Percentiles rank a stretch among this genome's conserved stretches.
These are phyloP conservation scores for Didymellaceae sp. DNA, from an alignment of 2,329 filamentous ascomycete species.

Conservation along the genomic window DNA sequence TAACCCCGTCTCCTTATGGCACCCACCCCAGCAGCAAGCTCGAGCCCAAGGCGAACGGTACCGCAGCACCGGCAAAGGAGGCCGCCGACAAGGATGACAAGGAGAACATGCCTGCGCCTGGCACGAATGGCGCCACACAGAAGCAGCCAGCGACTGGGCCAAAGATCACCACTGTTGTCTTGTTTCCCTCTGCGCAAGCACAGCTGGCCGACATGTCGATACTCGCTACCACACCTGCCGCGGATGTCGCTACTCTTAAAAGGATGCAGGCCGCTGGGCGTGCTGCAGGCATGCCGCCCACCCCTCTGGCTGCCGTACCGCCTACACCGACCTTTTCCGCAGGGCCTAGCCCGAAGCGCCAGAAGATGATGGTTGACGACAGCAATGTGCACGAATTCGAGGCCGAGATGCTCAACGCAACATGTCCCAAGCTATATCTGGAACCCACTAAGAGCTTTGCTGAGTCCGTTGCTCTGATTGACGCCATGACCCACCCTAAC, in stretches of 20 bases:
- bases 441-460: slow-evolving; percentile 74
- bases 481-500: slow-evolving; percentile 75
- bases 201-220: slow-evolving; percentile 77
- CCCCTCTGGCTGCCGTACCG: slow-evolving; percentile 62
- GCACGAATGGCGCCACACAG: slow-evolving; percentile 49
- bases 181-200: slow-evolving; percentile 82
- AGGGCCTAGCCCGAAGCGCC: slow-evolving; percentile 72
- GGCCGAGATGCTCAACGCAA: slow-evolving; percentile 74
- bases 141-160: slow-evolving; percentile 56
- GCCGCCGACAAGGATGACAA: slow-evolving; percentile 53
- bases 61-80: slow-evolving; percentile 32
- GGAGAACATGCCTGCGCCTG: slow-evolving; percentile 64
- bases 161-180: slow-evolving; percentile 76
- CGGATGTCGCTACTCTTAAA: slow-evolving; percentile 57
- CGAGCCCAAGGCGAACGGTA: slow-evolving; percentile 31
- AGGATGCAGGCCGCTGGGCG: slow-evolving; percentile 56
- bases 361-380: slow-evolving; percentile 77
- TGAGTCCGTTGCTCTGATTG: slow-evolving; percentile 74
- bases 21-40: slow-evolving; percentile 64
- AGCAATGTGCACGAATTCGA: slow-evolving; percentile 77
- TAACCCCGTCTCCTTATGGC: slow-evolving; percentile 86
- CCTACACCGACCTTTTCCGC: slow-evolving; percentile 63
- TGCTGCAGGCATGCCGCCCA: slow-evolving; percentile 67
- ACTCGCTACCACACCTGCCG: slow-evolving; percentile 71
- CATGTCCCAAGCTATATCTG: slow-evolving; percentile 76